Percentiles rank a stretch among this genome's conserved stretches.
phyloP scores from a whole-genome alignment of 352 stramenopile species.

The Peronospora destructor region DNA sequence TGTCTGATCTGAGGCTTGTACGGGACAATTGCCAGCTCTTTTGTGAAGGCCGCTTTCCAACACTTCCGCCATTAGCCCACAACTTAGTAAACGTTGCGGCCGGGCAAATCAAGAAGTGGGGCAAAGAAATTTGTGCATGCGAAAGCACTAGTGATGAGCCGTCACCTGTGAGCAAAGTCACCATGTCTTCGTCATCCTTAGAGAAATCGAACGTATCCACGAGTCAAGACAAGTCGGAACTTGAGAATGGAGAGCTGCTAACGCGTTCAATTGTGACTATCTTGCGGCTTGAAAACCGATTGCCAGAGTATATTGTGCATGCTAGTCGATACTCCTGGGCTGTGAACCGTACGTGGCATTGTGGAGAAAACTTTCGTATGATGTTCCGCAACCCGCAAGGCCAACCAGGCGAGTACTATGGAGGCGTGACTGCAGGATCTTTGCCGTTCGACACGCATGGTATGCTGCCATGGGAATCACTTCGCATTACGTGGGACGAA shows the following conservation, averaged over 20 bases:
- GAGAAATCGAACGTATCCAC: constrained; percentile 8
- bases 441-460: constrained; percentile 53
- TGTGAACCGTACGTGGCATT: constrained; percentile 47
- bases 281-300: constrained; percentile 74
- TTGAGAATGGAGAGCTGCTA: constrained; percentile 8
- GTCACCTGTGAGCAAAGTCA: constrained; percentile 16
- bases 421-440: constrained; percentile 53
- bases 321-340: constrained; percentile 57
- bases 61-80: constrained; percentile 59
- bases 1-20: constrained; percentile 63
- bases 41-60: constrained; percentile 72
- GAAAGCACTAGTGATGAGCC: constrained; percentile 26
- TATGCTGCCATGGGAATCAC: constrained; percentile 71
- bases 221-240: constrained; percentile 6
- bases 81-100: constrained; percentile 66
- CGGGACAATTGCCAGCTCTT: constrained; percentile 76
- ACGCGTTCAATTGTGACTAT: constrained; percentile 45
- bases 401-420: constrained; percentile 65
- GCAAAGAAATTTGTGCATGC: constrained; percentile 54
- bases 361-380: constrained; percentile 71
- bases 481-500: constrained; percentile 81
- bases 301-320: constrained; percentile 70
- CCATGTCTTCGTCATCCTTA: background rate
- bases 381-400: constrained; percentile 68
- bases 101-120: constrained; percentile 56